Evolutionary conservation across 495 filamentous ascomycete species (phyloP).

Genomic region (Thermothielavioides terrestris): DNA sequence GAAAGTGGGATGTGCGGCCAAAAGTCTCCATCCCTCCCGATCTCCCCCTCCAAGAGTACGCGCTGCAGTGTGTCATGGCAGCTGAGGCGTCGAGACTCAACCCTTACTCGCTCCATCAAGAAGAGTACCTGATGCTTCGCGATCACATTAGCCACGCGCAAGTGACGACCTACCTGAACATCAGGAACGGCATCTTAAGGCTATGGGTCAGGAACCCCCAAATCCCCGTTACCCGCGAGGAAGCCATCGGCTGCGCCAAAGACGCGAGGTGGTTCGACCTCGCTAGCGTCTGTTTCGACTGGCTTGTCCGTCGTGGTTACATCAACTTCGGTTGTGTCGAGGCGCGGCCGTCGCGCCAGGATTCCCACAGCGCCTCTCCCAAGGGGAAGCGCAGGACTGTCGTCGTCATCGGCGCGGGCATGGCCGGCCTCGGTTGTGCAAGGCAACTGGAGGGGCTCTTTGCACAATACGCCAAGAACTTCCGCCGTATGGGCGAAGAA

Average conservation of each 20-base stretch:
- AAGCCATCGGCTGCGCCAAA: constrained; percentile 87
- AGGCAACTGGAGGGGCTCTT: constrained; percentile 83
- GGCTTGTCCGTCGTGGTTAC: constrained; percentile 83
- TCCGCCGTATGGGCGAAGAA: constrained; percentile 52
- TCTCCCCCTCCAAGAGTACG: constrained; percentile 64
- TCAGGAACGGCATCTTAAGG: constrained; percentile 87
- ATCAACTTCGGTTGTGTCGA: constrained; percentile 95
- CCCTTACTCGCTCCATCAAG: constrained; percentile 78
- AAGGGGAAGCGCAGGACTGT: constrained; percentile 54
- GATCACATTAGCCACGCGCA: constrained; percentile 78
- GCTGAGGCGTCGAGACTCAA: constrained; percentile 84
- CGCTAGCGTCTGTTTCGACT: constrained; percentile 82
- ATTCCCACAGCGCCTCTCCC: constrained; percentile 16
- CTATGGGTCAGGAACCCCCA: constrained; percentile 88
- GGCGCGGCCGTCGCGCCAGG: constrained; percentile 27
- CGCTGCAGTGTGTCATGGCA: constrained; percentile 76
- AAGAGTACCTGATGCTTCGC: constrained; percentile 72
- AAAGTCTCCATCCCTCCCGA: constrained; percentile 75
- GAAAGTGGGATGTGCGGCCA: constrained; percentile 51
- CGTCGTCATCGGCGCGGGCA: constrained; percentile 87
- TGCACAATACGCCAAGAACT: constrained; percentile 60
- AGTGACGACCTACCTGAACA: constrained; percentile 94
- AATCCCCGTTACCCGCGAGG: constrained; percentile 74
- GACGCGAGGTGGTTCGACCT: constrained; percentile 85
- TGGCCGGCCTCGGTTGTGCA: constrained; percentile 86